Evolutionary conservation across 2,329 filamentous ascomycete species (phyloP), one percentile per base, ranked within the genome.

Genomic region (Elsinoe fawcettii): DNA sequence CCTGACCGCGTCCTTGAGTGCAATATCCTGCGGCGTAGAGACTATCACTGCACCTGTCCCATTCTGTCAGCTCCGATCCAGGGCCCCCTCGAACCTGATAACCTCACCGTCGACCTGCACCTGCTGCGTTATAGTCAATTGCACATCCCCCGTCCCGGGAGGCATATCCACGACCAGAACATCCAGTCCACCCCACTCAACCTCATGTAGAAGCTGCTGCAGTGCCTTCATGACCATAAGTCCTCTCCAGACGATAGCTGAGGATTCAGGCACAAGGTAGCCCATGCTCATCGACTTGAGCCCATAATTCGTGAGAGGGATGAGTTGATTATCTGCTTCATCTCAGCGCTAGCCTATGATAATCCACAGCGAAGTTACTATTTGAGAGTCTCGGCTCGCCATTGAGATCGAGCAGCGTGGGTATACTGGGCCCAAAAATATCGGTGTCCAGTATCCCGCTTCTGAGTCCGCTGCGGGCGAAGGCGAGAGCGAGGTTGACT

Each of bases 271-370:
- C 1, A 96, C 84, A 0, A 99, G 80, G 63, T 96, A 97, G 51
- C 93, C 93, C 88, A 99, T 97, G 0, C 91, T 96, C 93, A 99
- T 99, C 56, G 90, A 95, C 73, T 95, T 95, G 58, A 99, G 81
- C 39, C 93, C 93, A 75, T 97, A 97, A 68, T 95, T 96, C 20
- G 88, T 90, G 22, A 99, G 74, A 0, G 93, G 93, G 1, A 97
- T 67, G 2, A 99, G 80, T 65, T 90, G 85, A 66, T 91, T 90
- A 64, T 87, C 83, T 88, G 61, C 32, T 1, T 12, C 25, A 11
- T 14, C 22, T 58, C n/a, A 59, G 18, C 39, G 5, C 47, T 16
- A 27, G 18, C 12, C 14, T 11, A 20, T 20, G 18, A 7, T 7
- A 11, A 30, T 37, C 9, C 27, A 25, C 36, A 9, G 6, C 32